Evolutionary conservation across 2,329 filamentous ascomycete genomes (phyloP).

Genomic region (Fusarium cicatricum): DNA sequence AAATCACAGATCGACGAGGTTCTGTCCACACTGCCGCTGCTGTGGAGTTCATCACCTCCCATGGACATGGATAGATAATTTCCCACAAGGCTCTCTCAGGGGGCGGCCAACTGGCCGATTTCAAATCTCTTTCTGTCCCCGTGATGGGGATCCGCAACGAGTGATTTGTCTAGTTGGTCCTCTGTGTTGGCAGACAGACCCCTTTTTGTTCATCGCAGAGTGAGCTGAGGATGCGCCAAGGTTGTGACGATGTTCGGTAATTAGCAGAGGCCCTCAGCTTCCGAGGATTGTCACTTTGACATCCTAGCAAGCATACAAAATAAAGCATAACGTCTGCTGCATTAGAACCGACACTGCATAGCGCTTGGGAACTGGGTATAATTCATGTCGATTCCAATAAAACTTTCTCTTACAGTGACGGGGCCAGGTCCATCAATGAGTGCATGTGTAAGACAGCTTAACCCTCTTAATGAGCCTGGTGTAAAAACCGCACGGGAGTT

Average conservation of each 20-base stretch:
- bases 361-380: no score
- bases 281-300: background rate
- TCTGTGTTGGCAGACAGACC: constrained; percentile 11
- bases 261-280: background rate
- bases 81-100: background rate
- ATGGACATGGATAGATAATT: background rate
- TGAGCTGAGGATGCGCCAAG: constrained; percentile 21
- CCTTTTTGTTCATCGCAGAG: constrained; percentile 14
- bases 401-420: background rate
- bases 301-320: background rate
- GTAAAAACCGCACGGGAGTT: no score
- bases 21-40: constrained; percentile 8
- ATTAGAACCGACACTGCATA: no score
- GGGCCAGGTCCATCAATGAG: background rate
- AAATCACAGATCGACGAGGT: constrained; percentile 12
- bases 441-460: background rate
- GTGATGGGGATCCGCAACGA: constrained; percentile 29
- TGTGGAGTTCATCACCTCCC: background rate
- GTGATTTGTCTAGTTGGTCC: constrained; percentile 15
- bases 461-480: no score
- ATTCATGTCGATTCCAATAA: background rate
- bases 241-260: background rate
- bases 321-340: background rate
- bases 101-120: constrained; percentile 1
- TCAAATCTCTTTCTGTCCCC: constrained; percentile 23